These are phyloP conservation scores for Ustilago trichophora DNA, from an alignment of 1,284 basidiomycete genomes.

Conservation along the genomic window DNA sequence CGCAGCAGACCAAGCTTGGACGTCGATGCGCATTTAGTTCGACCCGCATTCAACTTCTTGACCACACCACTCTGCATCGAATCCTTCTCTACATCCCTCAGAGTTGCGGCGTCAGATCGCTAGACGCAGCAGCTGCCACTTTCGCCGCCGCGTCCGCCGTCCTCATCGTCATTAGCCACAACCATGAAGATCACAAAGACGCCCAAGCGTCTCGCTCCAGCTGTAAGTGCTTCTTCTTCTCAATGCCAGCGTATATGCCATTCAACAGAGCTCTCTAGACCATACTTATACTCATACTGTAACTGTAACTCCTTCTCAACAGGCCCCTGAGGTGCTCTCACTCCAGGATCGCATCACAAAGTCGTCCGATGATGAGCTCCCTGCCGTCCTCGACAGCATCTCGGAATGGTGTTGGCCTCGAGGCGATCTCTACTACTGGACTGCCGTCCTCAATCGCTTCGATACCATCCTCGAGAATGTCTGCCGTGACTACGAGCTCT, in stretches of 20 bases:
- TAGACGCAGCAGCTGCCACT: slow-evolving; percentile 3
- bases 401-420: slow-evolving; percentile 88
- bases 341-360: slow-evolving; percentile 54
- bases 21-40: background rate
- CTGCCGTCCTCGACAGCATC: slow-evolving; percentile 52
- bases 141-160: slow-evolving; percentile 1
- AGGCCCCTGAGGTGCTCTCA: slow-evolving; percentile 51
- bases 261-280: too few relatives aligned
- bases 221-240: too few relatives aligned
- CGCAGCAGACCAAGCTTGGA: too few relatives aligned
- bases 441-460: slow-evolving; percentile 92
- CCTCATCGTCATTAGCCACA: background rate
- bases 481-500: slow-evolving; percentile 77
- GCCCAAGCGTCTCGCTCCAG: slow-evolving; percentile 62
- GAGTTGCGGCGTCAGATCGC: slow-evolving; percentile 21
- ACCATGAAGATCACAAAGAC: slow-evolving; percentile 65
- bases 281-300: too few relatives aligned
- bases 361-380: slow-evolving; percentile 58
- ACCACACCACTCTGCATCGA: background rate
- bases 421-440: slow-evolving; percentile 96
- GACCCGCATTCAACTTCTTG: background rate
- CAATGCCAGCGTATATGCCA: too few relatives aligned
- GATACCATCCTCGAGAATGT: slow-evolving; percentile 84
- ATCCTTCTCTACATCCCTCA: background rate
- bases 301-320: too few relatives aligned